Evolutionary conservation across 805 yeast species (phyloP), one percentile per base, ranked within the genome.

Genomic region (Zygotorulaspora sp.): DNA sequence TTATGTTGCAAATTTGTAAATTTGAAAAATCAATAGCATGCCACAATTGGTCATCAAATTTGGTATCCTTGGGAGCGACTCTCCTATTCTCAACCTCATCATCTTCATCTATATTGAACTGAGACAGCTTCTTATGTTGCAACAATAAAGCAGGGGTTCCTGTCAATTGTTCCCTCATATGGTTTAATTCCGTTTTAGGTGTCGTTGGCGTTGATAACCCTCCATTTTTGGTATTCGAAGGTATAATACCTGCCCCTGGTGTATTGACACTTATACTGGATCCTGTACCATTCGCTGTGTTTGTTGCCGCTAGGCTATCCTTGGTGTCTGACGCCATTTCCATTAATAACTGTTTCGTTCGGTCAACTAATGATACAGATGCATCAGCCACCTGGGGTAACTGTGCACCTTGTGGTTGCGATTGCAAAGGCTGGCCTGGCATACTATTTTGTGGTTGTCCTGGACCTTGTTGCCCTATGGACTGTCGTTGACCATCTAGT

Each of bases 1-100:
- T 75, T 20, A 90, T 49, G 40, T 76, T 73, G 45, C 77, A 68
- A 36, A 92, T 69, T 22, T 90, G 85, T 62, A 92, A 95, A 43
- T 96, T 96, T 47, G 94, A 79, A 48, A 90, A 68, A 65, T 92
- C 99, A 48, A 92, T 68, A 5, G 89, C 90, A 37, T 94, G 83
- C 99, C 99, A 92, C 56, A 84, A 73, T 65, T 89, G 97, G 43
- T 80, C 81, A 24, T 83, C 78, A 44, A 49, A 53, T 31, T 60
- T 52, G 15, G 51, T 36, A 32, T 47, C 45, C 30, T 43, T 42
- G 20, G 50, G 51, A 13, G 49, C 50, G 24, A 42, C 30, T 44
- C 49, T 43, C 29, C 52, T 48, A 34, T 49, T 49, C 32, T 53
- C 62, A 32, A 38, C 55, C 55, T 79, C 82, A 52, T 81, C 85